phyloP scores from a whole-genome alignment of 2,329 filamentous ascomycete genomes.

The Aspergillus phoenicis region DNA sequence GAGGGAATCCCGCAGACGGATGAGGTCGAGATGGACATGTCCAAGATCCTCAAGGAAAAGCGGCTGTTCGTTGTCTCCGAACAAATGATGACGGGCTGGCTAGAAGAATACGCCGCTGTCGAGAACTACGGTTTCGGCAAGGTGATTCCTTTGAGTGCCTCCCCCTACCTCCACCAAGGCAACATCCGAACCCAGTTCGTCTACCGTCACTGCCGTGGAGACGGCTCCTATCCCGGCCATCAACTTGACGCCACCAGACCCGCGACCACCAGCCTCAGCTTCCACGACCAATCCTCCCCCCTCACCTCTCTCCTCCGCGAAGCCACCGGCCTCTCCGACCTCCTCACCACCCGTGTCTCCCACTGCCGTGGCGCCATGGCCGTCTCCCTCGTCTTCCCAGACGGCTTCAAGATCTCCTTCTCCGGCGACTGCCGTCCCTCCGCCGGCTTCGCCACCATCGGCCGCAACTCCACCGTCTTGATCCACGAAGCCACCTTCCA shows the following conservation, averaged over 20 bases:
- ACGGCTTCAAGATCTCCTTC: slow-evolving; percentile 84
- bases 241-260: slow-evolving; percentile 16
- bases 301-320: slow-evolving; percentile 48
- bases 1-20: slow-evolving; percentile 42
- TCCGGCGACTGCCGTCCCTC: slow-evolving; percentile 91
- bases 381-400: slow-evolving; percentile 74
- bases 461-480: slow-evolving; percentile 74
- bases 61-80: slow-evolving; percentile 70
- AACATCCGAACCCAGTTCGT: slow-evolving; percentile 30
- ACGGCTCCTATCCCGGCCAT: slow-evolving; percentile 29
- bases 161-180: slow-evolving; percentile 22
- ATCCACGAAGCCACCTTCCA: slow-evolving; percentile 97
- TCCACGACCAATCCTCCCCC: slow-evolving; percentile 30
- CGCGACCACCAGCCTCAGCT: slow-evolving; percentile 26
- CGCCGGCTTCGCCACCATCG: slow-evolving; percentile 68
- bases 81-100: slow-evolving; percentile 70
- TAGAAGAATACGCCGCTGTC: slow-evolving; percentile 76
- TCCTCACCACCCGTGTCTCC: slow-evolving; percentile 68
- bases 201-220: slow-evolving; percentile 33
- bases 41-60: slow-evolving; percentile 44
- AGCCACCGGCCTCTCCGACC: slow-evolving; percentile 63
- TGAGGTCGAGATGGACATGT: slow-evolving; percentile 35
- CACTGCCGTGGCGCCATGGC: slow-evolving; percentile 83
- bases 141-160: slow-evolving; percentile 54
- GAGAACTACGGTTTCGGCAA: slow-evolving; percentile 73